phyloP scores from a whole-genome alignment of 257 asterid genomes.

The Capsicum chinense region DNA sequence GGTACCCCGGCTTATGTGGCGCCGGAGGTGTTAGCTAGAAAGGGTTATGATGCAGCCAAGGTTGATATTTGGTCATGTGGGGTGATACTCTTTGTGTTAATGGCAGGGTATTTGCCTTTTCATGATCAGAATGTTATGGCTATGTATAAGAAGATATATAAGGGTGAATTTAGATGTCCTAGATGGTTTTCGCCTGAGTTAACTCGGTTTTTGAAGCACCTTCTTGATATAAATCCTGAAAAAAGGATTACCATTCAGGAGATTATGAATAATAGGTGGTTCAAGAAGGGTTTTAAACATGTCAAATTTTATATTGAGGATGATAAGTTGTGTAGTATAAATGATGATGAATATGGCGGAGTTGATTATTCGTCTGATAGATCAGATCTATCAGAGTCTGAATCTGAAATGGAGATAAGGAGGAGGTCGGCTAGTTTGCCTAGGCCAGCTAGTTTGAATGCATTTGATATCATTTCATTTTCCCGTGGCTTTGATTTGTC shows the following conservation, averaged over 20 bases:
- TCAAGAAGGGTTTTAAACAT: slow-evolving; percentile 65
- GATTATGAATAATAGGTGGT: slow-evolving; percentile 69
- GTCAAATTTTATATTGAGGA: slow-evolving; percentile 82
- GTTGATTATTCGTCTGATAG: slow-evolving; percentile 55
- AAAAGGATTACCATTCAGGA: slow-evolving; percentile 71
- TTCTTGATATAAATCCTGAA: slow-evolving; percentile 63
- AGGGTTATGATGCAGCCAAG: slow-evolving; percentile 89
- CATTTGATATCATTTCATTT: slow-evolving; percentile 88
- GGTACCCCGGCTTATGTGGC: slow-evolving; percentile 98
- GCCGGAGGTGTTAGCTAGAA: slow-evolving; percentile 86
- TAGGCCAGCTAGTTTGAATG: slow-evolving; percentile 90
- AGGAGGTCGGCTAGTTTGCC: slow-evolving; percentile 56
- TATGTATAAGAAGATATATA: slow-evolving; percentile 92
- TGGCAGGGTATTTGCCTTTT: slow-evolving; percentile 93
- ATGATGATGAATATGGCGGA: slow-evolving; percentile 41
- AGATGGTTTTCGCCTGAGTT: slow-evolving; percentile 88
- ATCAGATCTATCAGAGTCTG: slow-evolving; percentile 56
- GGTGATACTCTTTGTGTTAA: slow-evolving; percentile 79
- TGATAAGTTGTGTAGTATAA: slow-evolving; percentile 68
- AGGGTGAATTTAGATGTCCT: slow-evolving; percentile 91
- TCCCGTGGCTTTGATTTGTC: slow-evolving; percentile 88
- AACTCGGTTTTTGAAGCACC: slow-evolving; percentile 49
- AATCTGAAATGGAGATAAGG: slow-evolving; percentile 59
- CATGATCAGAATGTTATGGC: slow-evolving; percentile 88
- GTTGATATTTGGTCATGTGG: slow-evolving; percentile 98